Base-by-base conservation (phyloP, 2,329 filamentous ascomycete species). In the Orbilia brochopaga region DNA sequence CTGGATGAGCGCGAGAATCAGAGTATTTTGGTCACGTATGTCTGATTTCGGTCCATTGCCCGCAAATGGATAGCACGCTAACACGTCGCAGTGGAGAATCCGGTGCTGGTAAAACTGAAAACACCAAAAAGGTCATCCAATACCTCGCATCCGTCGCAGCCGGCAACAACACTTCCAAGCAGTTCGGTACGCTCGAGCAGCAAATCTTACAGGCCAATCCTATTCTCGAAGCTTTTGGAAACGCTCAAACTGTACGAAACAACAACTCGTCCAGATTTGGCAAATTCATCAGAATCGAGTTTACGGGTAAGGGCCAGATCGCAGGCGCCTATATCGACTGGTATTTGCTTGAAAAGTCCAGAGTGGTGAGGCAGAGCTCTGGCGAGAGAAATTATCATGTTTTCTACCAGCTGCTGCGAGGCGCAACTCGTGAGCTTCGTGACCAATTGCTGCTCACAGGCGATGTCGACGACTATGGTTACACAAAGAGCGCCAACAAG, bases 91-190 rank as follows among this genome's bases (percentile, higher is more conserved):
- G 83, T 1, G 94, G 94, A 80, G 94, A 99, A 81, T 99, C 94
- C 17, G 94, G 94, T 78, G 94, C 94, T 35, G 94, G 94, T 76
- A 99, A 99, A 82, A 99, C 94, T 0, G 94, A 99, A 79, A 99
- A 99, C 79, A 99, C 94, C 15, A 99, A 99, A 79, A 99, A 99
- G 79, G 94, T 99, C 76, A 99, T 99, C 62, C 95, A 99, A 77
- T 99, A 99, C 78, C 86, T 99, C 48, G 94, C 94, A 13, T 92
- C 94, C 1, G 94, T 99, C 51, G 94, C 94, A 8, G 87, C 90
- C 0, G 93, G 97, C 69, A 87, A 88, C 0, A 85, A 88, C 1
- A 81, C 88, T 83, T 81, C 83, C 81, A 80, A 88, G 82, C 84
- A 88, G 74, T 86, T 93, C 73, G 90, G 91, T 11, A 96, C 91